Evolutionary conservation across 371 early-diverging fungal species (phyloP).

Genomic region (Paraphysoderma sedebokerense): DNA sequence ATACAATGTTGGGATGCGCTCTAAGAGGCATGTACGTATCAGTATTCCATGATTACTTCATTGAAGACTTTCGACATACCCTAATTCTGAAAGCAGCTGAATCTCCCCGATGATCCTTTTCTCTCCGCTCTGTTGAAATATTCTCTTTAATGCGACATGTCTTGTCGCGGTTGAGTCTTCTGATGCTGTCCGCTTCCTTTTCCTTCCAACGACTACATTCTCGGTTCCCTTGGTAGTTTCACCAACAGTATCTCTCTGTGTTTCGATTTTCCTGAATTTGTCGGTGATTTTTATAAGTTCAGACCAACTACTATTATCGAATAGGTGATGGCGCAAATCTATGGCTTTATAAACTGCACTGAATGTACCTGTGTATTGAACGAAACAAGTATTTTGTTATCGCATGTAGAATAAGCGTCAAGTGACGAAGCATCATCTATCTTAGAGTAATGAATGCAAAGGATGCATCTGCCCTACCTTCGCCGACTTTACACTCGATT

Average conservation of each 20-base stretch:
- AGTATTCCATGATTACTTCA: neutral
- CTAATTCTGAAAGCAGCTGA: constrained; percentile 50
- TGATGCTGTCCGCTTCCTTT: too few relatives aligned
- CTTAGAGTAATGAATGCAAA: neutral
- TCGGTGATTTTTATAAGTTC: too few relatives aligned
- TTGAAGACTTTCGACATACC: constrained; percentile 17
- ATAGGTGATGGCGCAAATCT: constrained; percentile 46
- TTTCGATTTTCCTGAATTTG: too few relatives aligned
- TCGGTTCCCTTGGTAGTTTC: too few relatives aligned
- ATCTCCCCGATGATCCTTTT: too few relatives aligned
- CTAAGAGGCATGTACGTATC: neutral
- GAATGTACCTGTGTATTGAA: constrained; percentile 55
- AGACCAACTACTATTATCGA: constrained; percentile 50
- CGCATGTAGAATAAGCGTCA: neutral
- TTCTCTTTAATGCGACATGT: too few relatives aligned
- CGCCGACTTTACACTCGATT: constrained; percentile 53
- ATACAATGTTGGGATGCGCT: constrained; percentile 41
- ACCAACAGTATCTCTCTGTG: too few relatives aligned
- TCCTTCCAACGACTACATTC: too few relatives aligned
- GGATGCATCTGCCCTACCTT: constrained; percentile 21
- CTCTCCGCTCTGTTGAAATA: too few relatives aligned
- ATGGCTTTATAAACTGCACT: constrained; percentile 89
- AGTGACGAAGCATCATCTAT: neutral
- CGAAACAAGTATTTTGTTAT: neutral
- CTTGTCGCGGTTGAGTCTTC: too few relatives aligned